Evolutionary conservation across 2,329 filamentous ascomycete species (phyloP).

Genomic region (Diaporthe vexans): DNA sequence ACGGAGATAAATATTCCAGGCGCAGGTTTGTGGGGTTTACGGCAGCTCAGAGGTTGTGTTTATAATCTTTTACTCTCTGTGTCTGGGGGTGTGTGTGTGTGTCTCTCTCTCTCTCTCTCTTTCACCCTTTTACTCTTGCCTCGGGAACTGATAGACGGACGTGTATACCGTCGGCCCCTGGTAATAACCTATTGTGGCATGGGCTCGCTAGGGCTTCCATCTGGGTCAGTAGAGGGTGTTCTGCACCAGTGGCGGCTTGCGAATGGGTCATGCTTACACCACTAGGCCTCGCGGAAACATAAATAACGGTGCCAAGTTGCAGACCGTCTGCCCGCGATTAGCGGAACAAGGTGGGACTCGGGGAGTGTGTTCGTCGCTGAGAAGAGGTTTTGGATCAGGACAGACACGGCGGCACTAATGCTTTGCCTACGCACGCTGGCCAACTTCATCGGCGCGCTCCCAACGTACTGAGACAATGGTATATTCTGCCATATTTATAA

Average conservation of each 20-base stretch:
- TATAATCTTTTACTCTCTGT: background rate
- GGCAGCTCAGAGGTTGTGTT: background rate
- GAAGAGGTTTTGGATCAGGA: background rate
- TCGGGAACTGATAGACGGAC: slow-evolving; percentile 24
- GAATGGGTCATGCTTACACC: slow-evolving; percentile 1
- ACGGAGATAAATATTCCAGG: background rate
- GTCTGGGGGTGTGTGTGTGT: too few relatives aligned
- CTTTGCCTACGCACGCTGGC: slow-evolving; percentile 17
- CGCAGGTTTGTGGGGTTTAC: too few relatives aligned
- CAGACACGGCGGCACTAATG: slow-evolving; percentile 7
- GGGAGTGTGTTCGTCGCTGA: background rate
- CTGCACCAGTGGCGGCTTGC: background rate
- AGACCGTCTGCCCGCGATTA: background rate
- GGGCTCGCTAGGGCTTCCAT: background rate
- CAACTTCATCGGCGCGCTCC: background rate
- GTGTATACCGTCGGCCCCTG: slow-evolving; percentile 34
- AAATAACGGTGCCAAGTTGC: background rate
- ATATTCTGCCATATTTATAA: background rate
- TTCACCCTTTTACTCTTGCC: background rate
- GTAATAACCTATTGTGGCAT: slow-evolving; percentile 3
- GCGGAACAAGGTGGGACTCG: background rate
- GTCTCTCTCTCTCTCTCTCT: background rate
- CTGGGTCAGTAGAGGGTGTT: slow-evolving; percentile 8
- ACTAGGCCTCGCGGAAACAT: background rate
- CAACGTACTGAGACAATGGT: background rate